Conservation (phyloP, 768 basidiomycete species). For the Tulasnella sp. region DNA sequence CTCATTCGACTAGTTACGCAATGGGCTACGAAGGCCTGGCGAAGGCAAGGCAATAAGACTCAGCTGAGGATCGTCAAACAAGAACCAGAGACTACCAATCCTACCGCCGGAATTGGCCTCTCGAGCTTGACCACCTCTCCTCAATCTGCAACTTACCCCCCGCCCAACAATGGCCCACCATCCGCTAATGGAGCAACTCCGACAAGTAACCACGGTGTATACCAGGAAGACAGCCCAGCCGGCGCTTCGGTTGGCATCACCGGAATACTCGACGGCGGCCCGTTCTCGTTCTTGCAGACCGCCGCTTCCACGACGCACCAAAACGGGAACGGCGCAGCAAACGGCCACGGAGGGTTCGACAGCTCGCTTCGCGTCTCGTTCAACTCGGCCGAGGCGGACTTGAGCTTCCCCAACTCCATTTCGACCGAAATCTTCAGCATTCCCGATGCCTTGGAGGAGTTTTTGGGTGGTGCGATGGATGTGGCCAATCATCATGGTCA, state of each 20-base stretch:
- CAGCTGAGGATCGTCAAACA: conserved; percentile 9
- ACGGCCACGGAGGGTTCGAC: neutral
- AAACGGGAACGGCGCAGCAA: neutral
- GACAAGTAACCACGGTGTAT: neutral
- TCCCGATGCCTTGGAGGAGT: conserved; percentile 29
- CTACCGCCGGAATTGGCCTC: conserved; percentile 4
- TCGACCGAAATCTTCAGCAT: conserved; percentile 29
- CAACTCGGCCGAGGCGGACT: conserved; percentile 30
- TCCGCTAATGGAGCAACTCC: neutral
- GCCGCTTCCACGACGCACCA: neutral
- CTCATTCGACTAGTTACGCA: conserved; percentile 23
- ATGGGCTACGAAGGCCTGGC: conserved; percentile 30
- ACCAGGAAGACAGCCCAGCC: conserved; percentile 24
- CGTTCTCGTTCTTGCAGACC: conserved; percentile 6
- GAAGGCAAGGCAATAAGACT: conserved; percentile 19
- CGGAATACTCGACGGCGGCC: conserved; percentile 28
- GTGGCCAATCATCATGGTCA: neutral
- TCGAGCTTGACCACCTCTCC: conserved; percentile 14
- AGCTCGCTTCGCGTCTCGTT: conserved; percentile 28
- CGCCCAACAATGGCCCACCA: neutral
- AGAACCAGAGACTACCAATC: conserved; percentile 1
- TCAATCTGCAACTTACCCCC: conserved; percentile 13
- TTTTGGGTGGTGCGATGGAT: conserved; percentile 26
- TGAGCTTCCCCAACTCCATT: conserved; percentile 28
- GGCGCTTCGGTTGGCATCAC: conserved; percentile 29